phyloP scores from a whole-genome alignment of 352 stramenopile genomes.

The Globisporangium barbulae region DNA sequence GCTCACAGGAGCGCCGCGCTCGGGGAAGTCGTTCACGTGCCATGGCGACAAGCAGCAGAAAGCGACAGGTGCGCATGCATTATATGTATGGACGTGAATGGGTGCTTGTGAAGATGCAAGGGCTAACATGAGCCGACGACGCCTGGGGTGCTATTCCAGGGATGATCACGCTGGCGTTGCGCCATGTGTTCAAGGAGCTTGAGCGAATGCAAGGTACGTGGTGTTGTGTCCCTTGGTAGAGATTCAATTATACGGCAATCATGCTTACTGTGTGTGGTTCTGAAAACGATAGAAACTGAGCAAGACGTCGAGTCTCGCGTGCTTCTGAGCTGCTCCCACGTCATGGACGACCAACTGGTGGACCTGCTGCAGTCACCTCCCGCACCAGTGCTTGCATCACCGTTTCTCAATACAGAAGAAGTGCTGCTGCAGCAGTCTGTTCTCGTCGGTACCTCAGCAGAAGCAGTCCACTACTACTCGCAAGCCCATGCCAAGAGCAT shows the following conservation, averaged over 20 bases:
- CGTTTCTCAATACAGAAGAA: constrained; percentile 13
- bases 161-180: constrained; percentile 35
- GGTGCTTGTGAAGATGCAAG: background rate
- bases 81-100: background rate
- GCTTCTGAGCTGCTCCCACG: constrained; percentile 17
- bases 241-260: background rate
- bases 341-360: constrained; percentile 8
- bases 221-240: background rate
- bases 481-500: constrained; percentile 18
- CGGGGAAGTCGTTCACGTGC: constrained; percentile 64
- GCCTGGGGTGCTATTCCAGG: constrained; percentile 13
- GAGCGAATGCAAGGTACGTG: constrained; percentile 19
- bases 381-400: background rate
- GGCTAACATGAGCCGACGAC: background rate
- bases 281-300: constrained; percentile 1
- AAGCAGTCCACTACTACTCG: constrained; percentile 34
- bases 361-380: constrained; percentile 5
- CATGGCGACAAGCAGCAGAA: constrained; percentile 37
- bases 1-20: constrained; percentile 32
- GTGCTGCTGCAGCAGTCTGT: constrained; percentile 26
- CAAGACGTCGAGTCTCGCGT: constrained; percentile 10
- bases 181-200: constrained; percentile 27
- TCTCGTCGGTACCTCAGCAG: constrained; percentile 25
- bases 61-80: constrained; percentile 9
- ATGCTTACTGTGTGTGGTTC: background rate